phyloP scores from a whole-genome alignment of 371 early-diverging fungal genomes.

The Syncephalastrum monosporum region DNA sequence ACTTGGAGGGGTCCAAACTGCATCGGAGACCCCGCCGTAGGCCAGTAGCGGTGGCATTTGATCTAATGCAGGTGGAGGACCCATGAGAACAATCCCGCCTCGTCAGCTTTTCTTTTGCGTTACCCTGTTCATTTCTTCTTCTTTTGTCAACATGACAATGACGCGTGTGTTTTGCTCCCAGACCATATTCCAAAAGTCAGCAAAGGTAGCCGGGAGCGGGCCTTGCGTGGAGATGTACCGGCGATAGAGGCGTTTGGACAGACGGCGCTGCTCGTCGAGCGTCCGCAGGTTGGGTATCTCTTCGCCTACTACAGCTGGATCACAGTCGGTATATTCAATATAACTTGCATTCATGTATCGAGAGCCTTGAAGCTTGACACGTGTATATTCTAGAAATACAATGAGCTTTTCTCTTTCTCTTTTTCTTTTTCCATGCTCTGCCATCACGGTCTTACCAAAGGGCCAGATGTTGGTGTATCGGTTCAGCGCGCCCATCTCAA shows the following conservation, averaged over 20 bases:
- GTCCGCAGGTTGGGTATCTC: slow-evolving; percentile 18
- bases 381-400: slow-evolving; percentile 44
- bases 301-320: slow-evolving; percentile 9
- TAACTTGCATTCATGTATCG: slow-evolving; percentile 81
- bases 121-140: slow-evolving; percentile 77
- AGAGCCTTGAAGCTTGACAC: slow-evolving; percentile 43
- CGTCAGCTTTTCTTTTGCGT: slow-evolving; percentile 11
- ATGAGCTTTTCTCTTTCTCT: slow-evolving; percentile 1
- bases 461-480: slow-evolving; percentile 82
- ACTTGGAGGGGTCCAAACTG: slow-evolving; percentile 42
- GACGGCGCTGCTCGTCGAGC: slow-evolving; percentile 19
- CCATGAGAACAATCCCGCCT: neutral
- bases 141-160: slow-evolving; percentile 89
- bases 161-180: slow-evolving; percentile 80
- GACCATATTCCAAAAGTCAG: slow-evolving; percentile 89
- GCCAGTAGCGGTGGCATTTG: slow-evolving; percentile 82
- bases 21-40: slow-evolving; percentile 35
- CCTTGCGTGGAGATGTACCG: slow-evolving; percentile 89
- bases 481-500: slow-evolving; percentile 68
- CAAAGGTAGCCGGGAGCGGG: slow-evolving; percentile 77
- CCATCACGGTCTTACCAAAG: slow-evolving; percentile 43
- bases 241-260: slow-evolving; percentile 19
- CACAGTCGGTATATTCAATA: slow-evolving; percentile 27
- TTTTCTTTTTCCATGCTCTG: too few relatives aligned
- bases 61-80: slow-evolving; percentile 22